Base-by-base conservation (phyloP, 2,329 filamentous ascomycete species). In the Penicillium digitatum region DNA sequence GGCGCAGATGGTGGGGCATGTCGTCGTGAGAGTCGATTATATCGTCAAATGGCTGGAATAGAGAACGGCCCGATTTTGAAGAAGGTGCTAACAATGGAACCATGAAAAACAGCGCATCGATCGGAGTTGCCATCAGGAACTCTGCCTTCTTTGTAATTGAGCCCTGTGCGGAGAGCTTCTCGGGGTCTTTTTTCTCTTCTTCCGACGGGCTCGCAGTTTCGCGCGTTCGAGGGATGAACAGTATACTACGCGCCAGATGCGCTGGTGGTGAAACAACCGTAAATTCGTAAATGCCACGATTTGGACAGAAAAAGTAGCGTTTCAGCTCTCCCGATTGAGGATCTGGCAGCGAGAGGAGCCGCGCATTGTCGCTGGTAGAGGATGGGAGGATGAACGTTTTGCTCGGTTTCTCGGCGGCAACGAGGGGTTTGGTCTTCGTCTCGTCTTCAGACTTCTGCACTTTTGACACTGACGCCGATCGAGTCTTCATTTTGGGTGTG, bases 61-160 rank as follows among this genome's bases (percentile, higher is more conserved):
- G 68, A 24, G 71, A 47, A 73, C 66, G 31, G 45, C 66, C 78
- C 43, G 78, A 77, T 12, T 75, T 62, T 1, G 72, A 70, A 32
- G 74, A 65, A 37, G 82, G 72, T 1, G 78, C 75, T 1, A 97
- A 79, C 4, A 86, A 82, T 0, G 93, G 88, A 1, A 97, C 77
- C 3, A 95, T 69, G 48, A 97, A 78, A 75, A 97, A 97, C 3
- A 96, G 69, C 5, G 89, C 82, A 71, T 99, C 94, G 52, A 96
- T 79, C 2, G 85, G 83, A 1, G 94, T 96, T 9, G 93, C 90
- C 56, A 97, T 75, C 65, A 88, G 87, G n/a, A 97, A 76, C 56
- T 91, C 85, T 32, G 90, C 85, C 40, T 80, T 81, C 65, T 86
- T 85, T 32, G 85, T 81, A 24, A 90, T 74, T 61, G 82, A 83